A percentile compares a stretch with the other conserved stretches of the same genome.
Conservation (phyloP, 2,329 filamentous ascomycete species). For the Chrysosporium keratinophilum region DNA sequence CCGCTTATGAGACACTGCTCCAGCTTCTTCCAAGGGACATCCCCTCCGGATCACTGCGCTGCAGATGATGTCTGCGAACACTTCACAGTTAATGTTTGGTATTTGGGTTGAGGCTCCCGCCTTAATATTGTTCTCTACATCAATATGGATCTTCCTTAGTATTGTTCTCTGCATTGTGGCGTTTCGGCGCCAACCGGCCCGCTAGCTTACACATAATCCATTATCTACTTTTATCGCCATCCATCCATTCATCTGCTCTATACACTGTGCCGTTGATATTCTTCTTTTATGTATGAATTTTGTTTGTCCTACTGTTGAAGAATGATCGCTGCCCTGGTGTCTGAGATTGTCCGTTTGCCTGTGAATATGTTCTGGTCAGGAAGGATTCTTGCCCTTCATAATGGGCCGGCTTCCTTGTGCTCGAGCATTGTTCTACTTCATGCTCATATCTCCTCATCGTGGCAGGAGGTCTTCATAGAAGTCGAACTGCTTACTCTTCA, state of each 20-base stretch:
- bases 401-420: background rate
- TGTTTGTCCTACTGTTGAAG: constrained; percentile 6
- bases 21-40: too few relatives aligned
- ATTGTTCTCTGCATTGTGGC: constrained; percentile 15
- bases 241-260: background rate
- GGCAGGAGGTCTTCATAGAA: background rate
- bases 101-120: constrained; percentile 7
- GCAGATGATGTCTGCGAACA: background rate
- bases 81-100: background rate
- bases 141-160: constrained; percentile 11
- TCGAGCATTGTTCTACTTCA: background rate
- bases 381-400: background rate
- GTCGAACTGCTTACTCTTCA: background rate
- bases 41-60: too few relatives aligned
- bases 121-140: constrained; percentile 13
- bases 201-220: constrained; percentile 6
- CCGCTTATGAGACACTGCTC: too few relatives aligned
- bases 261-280: background rate
- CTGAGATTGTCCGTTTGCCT: constrained; percentile 4
- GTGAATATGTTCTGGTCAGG: background rate
- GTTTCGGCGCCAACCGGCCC: background rate
- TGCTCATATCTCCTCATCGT: background rate
- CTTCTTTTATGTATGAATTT: constrained; percentile 11
- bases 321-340: constrained; percentile 3
- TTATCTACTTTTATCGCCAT: background rate